Base-by-base conservation (phyloP, 108 stramenopile species). In the Cyclotella choctawhatcheeana region DNA sequence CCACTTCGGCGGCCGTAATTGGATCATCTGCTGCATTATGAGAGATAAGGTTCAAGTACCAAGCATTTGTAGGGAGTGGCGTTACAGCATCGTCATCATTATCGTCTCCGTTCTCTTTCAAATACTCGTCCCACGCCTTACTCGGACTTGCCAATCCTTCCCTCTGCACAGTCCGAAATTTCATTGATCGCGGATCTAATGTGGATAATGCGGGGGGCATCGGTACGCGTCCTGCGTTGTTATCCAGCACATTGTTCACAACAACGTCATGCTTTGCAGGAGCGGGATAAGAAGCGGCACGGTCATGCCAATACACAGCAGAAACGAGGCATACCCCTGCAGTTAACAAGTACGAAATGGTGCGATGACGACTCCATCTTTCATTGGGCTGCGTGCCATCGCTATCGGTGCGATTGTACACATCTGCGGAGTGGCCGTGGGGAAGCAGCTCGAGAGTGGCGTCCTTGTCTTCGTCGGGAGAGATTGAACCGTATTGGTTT, bases 41-140 rank as follows among this genome's bases (percentile, higher is more conserved):
- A 10, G 90, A 70, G 14, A 94, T 73, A 0, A 96, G 65, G 62
- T 93, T 93, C 83, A 73, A 51, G 66, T 93, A 96, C 95, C 95
- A 96, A 24, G 80, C 71, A 81, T 93, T 94, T 0, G 95, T 96
- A 2, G 95, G 95, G 27, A 92, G 60, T 13, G 92, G 66, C 8
- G 67, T 47, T 59, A 59, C 33, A 22, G 3, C n/a, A 20, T 44
- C 34, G 16, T 50, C 63, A 2, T 45, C 58, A 0, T 26, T 21
- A 35, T 62, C 35, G 1, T 62, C 53, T 16, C 43, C 27, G 3
- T 25, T 34, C 16, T 24, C 43, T 26, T 45, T 26, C 53, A 37
- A 44, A 58, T 52, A 74, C 12, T 65, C 55, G 16, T 68, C 72
- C 79, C 79, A 81, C n/a, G 68, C 79, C 35, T 29, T 43, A 52